phyloP scores from a whole-genome alignment of 2,329 filamentous ascomycete species.

The Fusarium tuaranense region DNA sequence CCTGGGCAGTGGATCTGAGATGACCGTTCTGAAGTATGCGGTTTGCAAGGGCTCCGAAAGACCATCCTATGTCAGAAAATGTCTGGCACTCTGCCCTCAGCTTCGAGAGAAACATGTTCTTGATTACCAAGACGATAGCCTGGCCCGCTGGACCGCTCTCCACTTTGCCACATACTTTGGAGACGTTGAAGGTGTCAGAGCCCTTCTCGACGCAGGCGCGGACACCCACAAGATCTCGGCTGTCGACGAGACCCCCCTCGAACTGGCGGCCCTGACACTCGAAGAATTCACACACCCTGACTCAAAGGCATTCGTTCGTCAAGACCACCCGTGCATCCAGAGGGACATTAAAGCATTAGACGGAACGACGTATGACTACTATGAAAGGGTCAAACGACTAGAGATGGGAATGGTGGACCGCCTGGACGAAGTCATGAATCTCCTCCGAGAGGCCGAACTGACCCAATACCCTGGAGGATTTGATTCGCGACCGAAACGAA shows the following conservation, averaged over 20 bases:
- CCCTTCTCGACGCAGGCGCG: neutral
- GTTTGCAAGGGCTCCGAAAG: neutral
- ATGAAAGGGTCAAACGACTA: neutral
- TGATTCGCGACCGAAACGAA: neutral
- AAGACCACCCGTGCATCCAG: neutral
- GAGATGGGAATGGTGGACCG: neutral
- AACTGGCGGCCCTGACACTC: neutral
- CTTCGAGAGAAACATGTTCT: neutral
- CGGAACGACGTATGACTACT: neutral
- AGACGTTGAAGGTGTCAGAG: neutral
- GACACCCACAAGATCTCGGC: neutral
- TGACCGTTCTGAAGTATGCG: neutral
- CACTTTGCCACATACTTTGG: neutral
- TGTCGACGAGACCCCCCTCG: neutral
- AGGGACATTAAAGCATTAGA: neutral
- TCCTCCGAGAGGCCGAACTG: neutral
- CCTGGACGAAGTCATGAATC: neutral
- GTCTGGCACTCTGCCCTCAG: neutral
- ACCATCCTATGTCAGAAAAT: neutral
- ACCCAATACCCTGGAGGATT: neutral
- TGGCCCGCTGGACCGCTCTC: neutral
- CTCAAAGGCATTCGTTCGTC: neutral
- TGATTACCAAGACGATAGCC: neutral
- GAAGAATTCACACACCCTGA: neutral
- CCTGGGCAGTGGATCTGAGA: neutral